These are phyloP conservation scores for Fusarium liriodendri DNA, from an alignment of 2,329 filamentous ascomycete genomes.

Conservation along the genomic window DNA sequence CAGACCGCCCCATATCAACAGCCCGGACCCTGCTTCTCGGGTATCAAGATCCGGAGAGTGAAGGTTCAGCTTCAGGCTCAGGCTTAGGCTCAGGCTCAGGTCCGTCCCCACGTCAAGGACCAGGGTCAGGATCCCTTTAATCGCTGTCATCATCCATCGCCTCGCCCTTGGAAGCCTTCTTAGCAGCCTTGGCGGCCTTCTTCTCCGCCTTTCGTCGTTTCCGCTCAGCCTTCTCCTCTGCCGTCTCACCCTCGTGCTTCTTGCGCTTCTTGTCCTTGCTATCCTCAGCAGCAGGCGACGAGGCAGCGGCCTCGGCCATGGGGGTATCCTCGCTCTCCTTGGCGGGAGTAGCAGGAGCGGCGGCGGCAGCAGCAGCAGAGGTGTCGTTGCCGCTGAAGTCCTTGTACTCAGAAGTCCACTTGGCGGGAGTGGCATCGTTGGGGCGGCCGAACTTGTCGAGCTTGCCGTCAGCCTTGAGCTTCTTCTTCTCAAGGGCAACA, in stretches of 20 bases:
- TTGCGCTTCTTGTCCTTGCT: constrained; percentile 77
- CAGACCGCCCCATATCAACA: constrained; percentile 42
- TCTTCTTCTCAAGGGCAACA: constrained; percentile 97
- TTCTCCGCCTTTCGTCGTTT: constrained; percentile 71
- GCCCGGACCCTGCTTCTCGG: constrained; percentile 36
- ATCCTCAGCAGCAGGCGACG: constrained; percentile 59
- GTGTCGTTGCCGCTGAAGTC: constrained; percentile 77
- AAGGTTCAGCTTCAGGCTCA: constrained; percentile 21
- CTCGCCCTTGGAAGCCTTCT: constrained; percentile 64
- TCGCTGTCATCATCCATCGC: constrained; percentile 66
- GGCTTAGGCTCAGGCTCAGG: constrained; percentile 14
- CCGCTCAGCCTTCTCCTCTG: constrained; percentile 73
- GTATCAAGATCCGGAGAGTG: constrained; percentile 31
- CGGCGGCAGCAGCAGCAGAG: constrained; percentile 57
- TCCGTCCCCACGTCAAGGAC: constrained; percentile 14
- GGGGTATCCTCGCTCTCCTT: constrained; percentile 54
- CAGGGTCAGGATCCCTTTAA: constrained; percentile 44
- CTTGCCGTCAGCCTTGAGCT: constrained; percentile 98
- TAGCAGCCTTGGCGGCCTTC: constrained; percentile 67
- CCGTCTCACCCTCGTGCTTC: constrained; percentile 83
- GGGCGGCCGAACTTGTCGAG: constrained; percentile 96
- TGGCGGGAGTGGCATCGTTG: constrained; percentile 92
- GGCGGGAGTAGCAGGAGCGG: constrained; percentile 53
- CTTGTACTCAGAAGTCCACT: constrained; percentile 94
- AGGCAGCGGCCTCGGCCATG: constrained; percentile 50